Conservation (phyloP, 2,329 filamentous ascomycete genomes). For the Cladosporium sp. region DNA sequence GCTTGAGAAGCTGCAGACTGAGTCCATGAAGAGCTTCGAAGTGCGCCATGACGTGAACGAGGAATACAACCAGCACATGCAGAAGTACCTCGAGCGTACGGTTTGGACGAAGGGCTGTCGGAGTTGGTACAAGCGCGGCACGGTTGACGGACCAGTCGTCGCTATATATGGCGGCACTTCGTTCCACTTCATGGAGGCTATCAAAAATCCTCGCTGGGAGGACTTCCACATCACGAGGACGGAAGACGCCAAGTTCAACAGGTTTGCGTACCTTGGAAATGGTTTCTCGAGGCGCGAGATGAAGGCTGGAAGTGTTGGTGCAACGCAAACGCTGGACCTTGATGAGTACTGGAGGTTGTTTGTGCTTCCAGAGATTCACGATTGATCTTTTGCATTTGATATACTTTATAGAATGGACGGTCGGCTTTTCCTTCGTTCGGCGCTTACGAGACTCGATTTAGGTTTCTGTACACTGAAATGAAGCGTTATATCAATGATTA, state of each 20-base stretch:
- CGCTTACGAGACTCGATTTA: background rate
- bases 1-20: slow-evolving; percentile 24
- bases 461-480: background rate
- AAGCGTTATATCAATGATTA: background rate
- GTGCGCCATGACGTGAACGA: slow-evolving; percentile 49
- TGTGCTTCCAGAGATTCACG: background rate
- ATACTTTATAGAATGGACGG: background rate
- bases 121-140: slow-evolving; percentile 57
- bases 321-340: background rate
- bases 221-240: slow-evolving; percentile 7
- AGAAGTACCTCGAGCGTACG: slow-evolving; percentile 52
- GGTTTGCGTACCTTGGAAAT: slow-evolving; percentile 13
- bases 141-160: slow-evolving; percentile 39
- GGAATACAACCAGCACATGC: slow-evolving; percentile 52
- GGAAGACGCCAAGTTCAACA: background rate
- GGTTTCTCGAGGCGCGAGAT: background rate
- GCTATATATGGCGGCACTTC: slow-evolving; percentile 25
- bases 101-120: slow-evolving; percentile 54
- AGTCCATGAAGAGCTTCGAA: slow-evolving; percentile 41
- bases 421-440: background rate
- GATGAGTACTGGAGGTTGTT: slow-evolving; percentile 10
- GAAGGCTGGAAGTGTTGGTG: background rate
- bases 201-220: slow-evolving; percentile 13
- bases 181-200: slow-evolving; percentile 12
- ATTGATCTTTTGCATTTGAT: background rate